A percentile compares a stretch with the other conserved stretches of the same genome.
Conservation (phyloP, 441 rosid genomes). For the Populus hybrid region DNA sequence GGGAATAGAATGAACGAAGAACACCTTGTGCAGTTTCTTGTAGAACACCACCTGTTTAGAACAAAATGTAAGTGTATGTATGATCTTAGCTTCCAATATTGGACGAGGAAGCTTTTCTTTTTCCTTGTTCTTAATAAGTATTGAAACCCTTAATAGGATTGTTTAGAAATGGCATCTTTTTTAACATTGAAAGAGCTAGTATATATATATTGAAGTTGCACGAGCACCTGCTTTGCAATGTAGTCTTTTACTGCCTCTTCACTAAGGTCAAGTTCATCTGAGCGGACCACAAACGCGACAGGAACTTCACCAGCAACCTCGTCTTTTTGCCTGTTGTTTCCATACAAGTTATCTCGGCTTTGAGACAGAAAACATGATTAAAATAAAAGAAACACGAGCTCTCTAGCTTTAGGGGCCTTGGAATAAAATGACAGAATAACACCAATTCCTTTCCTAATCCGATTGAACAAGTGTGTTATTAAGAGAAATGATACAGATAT, state of each 20-base stretch:
- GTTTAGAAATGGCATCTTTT: too few relatives aligned
- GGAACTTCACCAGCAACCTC: slow-evolving; percentile 93
- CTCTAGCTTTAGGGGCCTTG: too few relatives aligned
- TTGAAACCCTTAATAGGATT: too few relatives aligned
- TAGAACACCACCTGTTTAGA: slow-evolving; percentile 77
- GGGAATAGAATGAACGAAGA: slow-evolving; percentile 74
- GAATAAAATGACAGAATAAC: neutral
- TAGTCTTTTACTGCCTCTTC: slow-evolving; percentile 72
- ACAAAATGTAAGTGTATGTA: neutral
- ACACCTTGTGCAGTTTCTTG: slow-evolving; percentile 72
- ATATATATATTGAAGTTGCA: neutral
- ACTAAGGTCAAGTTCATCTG: slow-evolving; percentile 48
- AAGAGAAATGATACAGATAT: neutral
- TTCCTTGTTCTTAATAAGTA: too few relatives aligned
- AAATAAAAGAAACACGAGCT: too few relatives aligned
- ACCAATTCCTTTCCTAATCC: neutral
- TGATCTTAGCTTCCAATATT: neutral
- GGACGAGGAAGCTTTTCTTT: too few relatives aligned
- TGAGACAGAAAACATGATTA: neutral
- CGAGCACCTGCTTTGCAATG: slow-evolving; percentile 69
- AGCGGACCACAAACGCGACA: slow-evolving; percentile 79
- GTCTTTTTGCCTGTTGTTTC: slow-evolving; percentile 53
- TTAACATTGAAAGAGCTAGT: too few relatives aligned
- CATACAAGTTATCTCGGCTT: neutral
- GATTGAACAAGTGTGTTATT: too few relatives aligned